phyloP scores from a whole-genome alignment of 257 asterid genomes.

The Fraxinus pennsylvanica region DNA sequence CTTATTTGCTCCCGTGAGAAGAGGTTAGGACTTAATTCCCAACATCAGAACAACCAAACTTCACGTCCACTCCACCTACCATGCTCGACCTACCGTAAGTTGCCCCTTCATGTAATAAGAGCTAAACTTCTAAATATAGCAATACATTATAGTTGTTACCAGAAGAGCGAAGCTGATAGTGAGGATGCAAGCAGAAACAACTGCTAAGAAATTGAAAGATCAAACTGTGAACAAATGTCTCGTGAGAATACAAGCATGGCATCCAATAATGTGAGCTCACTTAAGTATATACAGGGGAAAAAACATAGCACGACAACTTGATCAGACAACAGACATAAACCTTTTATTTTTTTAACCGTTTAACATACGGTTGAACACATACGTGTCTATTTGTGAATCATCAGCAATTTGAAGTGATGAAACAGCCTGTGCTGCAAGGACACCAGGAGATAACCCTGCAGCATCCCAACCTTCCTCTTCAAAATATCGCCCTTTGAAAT shows the following conservation, averaged over 20 bases:
- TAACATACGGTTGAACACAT: constrained; percentile 30
- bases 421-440: constrained; percentile 46
- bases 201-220: constrained; percentile 12
- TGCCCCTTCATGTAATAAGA: too few relatives aligned
- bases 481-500: constrained; percentile 32
- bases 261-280: constrained; percentile 31
- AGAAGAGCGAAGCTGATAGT: neutral
- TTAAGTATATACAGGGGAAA: constrained; percentile 43
- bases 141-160: too few relatives aligned
- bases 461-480: constrained; percentile 34
- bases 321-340: neutral
- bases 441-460: constrained; percentile 35
- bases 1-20: too few relatives aligned
- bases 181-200: constrained; percentile 7
- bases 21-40: too few relatives aligned
- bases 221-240: constrained; percentile 17
- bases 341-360: constrained; percentile 19
- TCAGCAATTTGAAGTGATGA: constrained; percentile 49
- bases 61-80: too few relatives aligned
- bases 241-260: constrained; percentile 30
- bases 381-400: constrained; percentile 37
- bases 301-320: constrained; percentile 28
- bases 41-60: too few relatives aligned
- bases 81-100: too few relatives aligned
- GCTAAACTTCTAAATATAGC: neutral